phyloP scores from a whole-genome alignment of 768 basidiomycete genomes.

The Hygrophoropsis aurantiaca region DNA sequence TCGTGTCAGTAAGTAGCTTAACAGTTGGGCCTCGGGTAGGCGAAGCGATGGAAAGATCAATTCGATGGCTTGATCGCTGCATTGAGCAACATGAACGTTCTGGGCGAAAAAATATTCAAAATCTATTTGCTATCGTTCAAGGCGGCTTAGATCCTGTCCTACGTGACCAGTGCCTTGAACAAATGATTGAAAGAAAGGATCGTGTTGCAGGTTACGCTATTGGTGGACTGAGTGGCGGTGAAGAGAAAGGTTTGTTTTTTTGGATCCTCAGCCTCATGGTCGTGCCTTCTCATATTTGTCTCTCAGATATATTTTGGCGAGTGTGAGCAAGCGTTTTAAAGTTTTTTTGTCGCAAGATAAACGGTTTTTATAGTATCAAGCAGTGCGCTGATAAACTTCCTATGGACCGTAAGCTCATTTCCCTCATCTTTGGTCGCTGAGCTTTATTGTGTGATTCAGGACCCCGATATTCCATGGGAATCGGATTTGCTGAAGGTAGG shows the following conservation, averaged over 20 bases:
- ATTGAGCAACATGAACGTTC: conserved; percentile 72
- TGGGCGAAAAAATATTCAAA: conserved; percentile 66
- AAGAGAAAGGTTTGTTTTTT: conserved; percentile 71
- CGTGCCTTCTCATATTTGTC: neutral
- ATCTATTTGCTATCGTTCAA: conserved; percentile 91
- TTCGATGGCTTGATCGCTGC: conserved; percentile 90
- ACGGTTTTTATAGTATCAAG: conserved; percentile 53
- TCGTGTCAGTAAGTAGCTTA: conserved; percentile 66
- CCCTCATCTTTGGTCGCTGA: neutral
- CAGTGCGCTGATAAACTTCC: conserved; percentile 82
- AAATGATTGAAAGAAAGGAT: conserved; percentile 76
- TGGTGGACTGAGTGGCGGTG: conserved; percentile 87
- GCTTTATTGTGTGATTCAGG: conserved; percentile 42
- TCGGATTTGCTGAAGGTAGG: conserved; percentile 88
- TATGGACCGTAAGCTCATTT: conserved; percentile 57
- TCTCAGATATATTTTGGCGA: conserved; percentile 79
- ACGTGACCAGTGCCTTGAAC: conserved; percentile 73
- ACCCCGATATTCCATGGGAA: conserved; percentile 90
- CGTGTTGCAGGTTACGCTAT: conserved; percentile 89
- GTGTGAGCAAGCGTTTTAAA: conserved; percentile 50
- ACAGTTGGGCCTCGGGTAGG: conserved; percentile 78
- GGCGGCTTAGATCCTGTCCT: conserved; percentile 76
- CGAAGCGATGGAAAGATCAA: conserved; percentile 86
- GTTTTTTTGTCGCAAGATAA: neutral
- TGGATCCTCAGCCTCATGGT: conserved; percentile 5